Base-by-base conservation (phyloP, 1,139 yeast species). In the Yamadazyma taylorii region DNA sequence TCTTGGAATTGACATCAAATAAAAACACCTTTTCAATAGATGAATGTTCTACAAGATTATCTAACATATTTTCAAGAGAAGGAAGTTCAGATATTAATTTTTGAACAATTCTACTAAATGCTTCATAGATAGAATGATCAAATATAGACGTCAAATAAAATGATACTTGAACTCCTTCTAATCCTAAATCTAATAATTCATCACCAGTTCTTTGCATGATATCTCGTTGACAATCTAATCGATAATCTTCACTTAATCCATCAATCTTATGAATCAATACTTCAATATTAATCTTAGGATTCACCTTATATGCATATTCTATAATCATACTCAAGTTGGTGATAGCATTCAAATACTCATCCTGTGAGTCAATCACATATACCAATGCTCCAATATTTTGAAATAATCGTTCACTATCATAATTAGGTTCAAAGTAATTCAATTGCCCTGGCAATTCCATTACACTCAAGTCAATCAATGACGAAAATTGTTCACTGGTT, bases 391-490 rank as follows among this genome's bases (percentile, higher is more conserved):
- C 96, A 19, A 89, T 89, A 37, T 85, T 81, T 35, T 84, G 74
- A 55, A 90, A 90, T 30, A 86, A 63, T 42, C 83, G 69, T 46
- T 84, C 90, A 12, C 87, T 78, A 53, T 90, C 97, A 51, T 82
- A 82, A 33, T 73, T 75, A 4, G 95, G 92, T 51, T 89, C 96
- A 57, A 88, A 87, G 55, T 87, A 79, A 56, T 89, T 88, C 46
- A 90, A 64, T 60, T 92, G 97, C 1, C 97, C 98, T 0, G 98
- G 98, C 21, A 92, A 69, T 57, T 92, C 98, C 85, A 89, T 87
- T n/a, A 92, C 92, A 11, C 90, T 84, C 38, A 92, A 69, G 55
- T 89, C 95, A 31, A 90, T 86, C 39, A 92, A 70, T 7, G 96
- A 86, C 23, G 80, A 73, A 50, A 81, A 80, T 51, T 79, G 85